Conservation (phyloP, 495 filamentous ascomycete genomes). For the Pyrenula massariospora region DNA sequence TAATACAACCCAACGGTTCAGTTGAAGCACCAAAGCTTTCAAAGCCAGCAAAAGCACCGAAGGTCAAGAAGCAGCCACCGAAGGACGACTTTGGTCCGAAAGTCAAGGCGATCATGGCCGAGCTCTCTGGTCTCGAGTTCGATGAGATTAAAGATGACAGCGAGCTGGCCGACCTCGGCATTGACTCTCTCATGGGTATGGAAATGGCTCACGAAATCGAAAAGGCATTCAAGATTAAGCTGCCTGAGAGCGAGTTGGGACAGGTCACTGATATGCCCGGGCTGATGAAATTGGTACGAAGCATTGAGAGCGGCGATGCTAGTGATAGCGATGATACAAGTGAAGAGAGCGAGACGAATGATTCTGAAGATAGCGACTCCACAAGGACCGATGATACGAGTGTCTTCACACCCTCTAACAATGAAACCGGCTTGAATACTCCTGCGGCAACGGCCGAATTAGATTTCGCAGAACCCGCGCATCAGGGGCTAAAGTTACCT, state of each 20-base stretch:
- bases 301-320: background rate
- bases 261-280: conserved; percentile 17
- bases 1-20: background rate
- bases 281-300: conserved; percentile 8
- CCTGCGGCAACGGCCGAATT: background rate
- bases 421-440: background rate
- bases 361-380: background rate
- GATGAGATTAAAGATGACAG: conserved; percentile 25
- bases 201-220: conserved; percentile 36
- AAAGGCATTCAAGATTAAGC: conserved; percentile 22
- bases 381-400: background rate
- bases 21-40: background rate
- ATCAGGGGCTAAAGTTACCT: conserved; percentile 3
- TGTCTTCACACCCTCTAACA: too few species aligned
- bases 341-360: background rate
- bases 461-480: too few species aligned
- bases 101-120: conserved; percentile 16
- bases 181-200: background rate
- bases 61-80: conserved; percentile 4
- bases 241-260: conserved; percentile 22
- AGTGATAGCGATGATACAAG: background rate
- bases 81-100: conserved; percentile 13
- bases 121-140: conserved; percentile 30
- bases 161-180: conserved; percentile 11
- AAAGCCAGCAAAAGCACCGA: conserved; percentile 4